A percentile compares a stretch with the other conserved stretches of the same genome.
These are phyloP conservation scores for Ustilago crameri DNA, from an alignment of 1,284 basidiomycete genomes.

Conservation along the genomic window DNA sequence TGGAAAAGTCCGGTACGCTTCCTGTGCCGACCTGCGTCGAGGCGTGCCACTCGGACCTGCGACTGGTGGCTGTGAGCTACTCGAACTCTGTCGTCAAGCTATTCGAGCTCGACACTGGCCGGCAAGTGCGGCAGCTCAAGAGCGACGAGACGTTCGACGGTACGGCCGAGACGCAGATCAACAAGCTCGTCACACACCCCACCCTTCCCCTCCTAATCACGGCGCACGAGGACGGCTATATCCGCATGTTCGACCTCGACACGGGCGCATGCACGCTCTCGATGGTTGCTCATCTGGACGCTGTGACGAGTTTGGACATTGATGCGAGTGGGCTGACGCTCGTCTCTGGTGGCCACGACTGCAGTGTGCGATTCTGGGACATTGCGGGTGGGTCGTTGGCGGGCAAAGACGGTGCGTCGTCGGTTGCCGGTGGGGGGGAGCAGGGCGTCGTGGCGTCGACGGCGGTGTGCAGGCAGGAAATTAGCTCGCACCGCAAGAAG, in stretches of 20 bases:
- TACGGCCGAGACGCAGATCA: conserved; percentile 79
- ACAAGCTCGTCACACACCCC: conserved; percentile 88
- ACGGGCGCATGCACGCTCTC: conserved; percentile 86
- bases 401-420: conserved; percentile 20
- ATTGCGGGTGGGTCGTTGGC: conserved; percentile 72
- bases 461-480: conserved; percentile 83
- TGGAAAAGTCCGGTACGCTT: conserved; percentile 43
- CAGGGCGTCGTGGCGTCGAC: conserved; percentile 25
- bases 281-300: conserved; percentile 89
- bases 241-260: conserved; percentile 85
- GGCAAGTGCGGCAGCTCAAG: conserved; percentile 77
- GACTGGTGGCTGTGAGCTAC: conserved; percentile 78
- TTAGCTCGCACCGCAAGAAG: conserved; percentile 81
- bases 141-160: conserved; percentile 76
- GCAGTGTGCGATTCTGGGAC: conserved; percentile 95
- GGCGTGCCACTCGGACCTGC: conserved; percentile 73
- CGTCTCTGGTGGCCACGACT: conserved; percentile 91
- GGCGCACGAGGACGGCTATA: conserved; percentile 92
- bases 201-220: conserved; percentile 87
- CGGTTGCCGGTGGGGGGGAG: conserved; percentile 4
- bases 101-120: conserved; percentile 86
- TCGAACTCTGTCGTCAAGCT: conserved; percentile 88
- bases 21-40: conserved; percentile 82
- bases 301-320: conserved; percentile 88
- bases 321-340: conserved; percentile 86